Evolutionary conservation across 2,329 filamentous ascomycete genomes (phyloP).

Genomic region (Fusarium pininemorale): DNA sequence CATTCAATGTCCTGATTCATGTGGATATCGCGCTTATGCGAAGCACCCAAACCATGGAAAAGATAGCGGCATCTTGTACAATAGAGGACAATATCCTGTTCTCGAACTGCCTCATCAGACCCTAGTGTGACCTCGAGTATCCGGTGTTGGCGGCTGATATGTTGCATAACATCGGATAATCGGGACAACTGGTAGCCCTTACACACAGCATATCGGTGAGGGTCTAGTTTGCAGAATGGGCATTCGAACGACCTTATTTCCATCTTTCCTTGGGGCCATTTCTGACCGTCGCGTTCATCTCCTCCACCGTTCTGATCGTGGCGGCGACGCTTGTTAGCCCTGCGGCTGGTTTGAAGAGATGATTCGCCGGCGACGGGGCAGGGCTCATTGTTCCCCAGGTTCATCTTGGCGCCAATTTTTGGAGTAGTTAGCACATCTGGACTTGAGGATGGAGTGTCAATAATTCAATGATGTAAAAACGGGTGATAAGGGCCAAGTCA

Average conservation of each 20-base stretch:
- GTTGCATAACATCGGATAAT: background rate
- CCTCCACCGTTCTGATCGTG: background rate
- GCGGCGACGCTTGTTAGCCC: background rate
- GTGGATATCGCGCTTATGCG: background rate
- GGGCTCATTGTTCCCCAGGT: background rate
- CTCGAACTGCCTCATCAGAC: fast-evolving
- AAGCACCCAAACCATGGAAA: background rate
- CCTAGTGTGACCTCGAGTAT: background rate
- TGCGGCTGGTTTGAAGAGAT: background rate
- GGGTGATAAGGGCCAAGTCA: too few species aligned
- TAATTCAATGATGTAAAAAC: too few species aligned
- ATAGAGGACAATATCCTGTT: background rate
- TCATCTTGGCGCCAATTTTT: background rate
- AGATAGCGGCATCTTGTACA: background rate
- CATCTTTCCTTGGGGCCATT: fast-evolving
- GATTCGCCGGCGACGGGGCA: background rate
- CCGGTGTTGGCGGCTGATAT: background rate
- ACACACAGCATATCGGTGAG: background rate
- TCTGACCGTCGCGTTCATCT: background rate
- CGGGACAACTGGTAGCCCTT: background rate
- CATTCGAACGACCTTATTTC: fast-evolving
- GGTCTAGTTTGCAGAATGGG: background rate
- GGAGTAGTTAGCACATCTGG: background rate
- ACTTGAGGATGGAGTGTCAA: fast-evolving
- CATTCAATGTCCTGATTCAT: background rate